Evolutionary conservation across 2,329 filamentous ascomycete species (phyloP).

Genomic region (Cadophora sp.): DNA sequence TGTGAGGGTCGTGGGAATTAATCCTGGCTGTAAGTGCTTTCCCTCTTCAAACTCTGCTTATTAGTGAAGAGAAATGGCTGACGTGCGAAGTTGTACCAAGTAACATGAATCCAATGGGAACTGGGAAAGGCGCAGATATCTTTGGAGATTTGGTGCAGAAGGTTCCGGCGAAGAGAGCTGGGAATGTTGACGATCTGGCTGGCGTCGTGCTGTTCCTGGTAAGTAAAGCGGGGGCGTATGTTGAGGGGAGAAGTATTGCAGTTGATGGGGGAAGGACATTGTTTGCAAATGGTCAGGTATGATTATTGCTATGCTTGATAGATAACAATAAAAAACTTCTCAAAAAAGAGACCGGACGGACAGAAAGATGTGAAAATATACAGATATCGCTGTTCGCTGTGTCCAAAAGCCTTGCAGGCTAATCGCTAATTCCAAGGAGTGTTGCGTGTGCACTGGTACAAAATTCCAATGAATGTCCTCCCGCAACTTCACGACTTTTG

Average conservation of each 20-base stretch:
- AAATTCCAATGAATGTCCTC: background rate
- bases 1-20: conserved; percentile 52
- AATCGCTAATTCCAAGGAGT: background rate
- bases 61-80: conserved; percentile 16
- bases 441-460: background rate
- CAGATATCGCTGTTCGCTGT: background rate
- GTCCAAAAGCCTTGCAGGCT: background rate
- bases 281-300: conserved; percentile 49
- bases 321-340: background rate
- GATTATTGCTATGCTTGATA: conserved; percentile 1
- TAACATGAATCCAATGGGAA: conserved; percentile 51
- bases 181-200: conserved; percentile 50
- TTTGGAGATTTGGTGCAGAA: conserved; percentile 50
- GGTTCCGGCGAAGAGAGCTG: conserved; percentile 49
- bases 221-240: conserved; percentile 50
- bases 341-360: background rate
- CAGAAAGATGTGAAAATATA: background rate
- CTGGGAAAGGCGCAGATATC: conserved; percentile 48
- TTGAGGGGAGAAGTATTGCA: conserved; percentile 49
- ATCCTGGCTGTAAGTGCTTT: conserved; percentile 50
- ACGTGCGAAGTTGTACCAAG: conserved; percentile 48
- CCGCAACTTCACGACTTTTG: background rate
- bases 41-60: background rate
- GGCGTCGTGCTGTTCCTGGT: conserved; percentile 51
- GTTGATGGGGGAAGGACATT: conserved; percentile 50